Conservation (phyloP, 106 monocot species). For the Dioscorea alata region DNA sequence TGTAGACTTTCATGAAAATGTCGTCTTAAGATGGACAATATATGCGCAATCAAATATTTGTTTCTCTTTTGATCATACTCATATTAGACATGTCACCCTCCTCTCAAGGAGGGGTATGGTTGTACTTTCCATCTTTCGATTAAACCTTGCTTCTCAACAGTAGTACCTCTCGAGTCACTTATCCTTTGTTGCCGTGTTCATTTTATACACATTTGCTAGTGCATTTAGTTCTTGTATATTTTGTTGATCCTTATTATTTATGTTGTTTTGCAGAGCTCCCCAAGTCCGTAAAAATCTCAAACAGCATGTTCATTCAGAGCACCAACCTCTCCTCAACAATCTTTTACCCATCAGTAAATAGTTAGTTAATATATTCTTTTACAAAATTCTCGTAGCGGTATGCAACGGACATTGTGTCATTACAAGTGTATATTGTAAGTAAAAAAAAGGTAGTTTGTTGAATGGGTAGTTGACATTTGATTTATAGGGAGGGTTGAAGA, state of each 20-base stretch:
- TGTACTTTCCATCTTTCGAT: background rate
- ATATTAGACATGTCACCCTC: too few relatives aligned
- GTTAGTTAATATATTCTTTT: background rate
- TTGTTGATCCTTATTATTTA: background rate
- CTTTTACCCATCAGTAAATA: slow-evolving; percentile 41
- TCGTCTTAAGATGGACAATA: too few relatives aligned
- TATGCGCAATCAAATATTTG: too few relatives aligned
- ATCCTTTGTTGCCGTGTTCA: background rate
- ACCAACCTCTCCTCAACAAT: slow-evolving; percentile 65
- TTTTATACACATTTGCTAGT: too few relatives aligned
- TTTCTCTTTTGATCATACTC: too few relatives aligned
- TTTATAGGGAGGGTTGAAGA: too few relatives aligned
- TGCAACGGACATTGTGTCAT: too few relatives aligned
- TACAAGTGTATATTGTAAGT: too few relatives aligned
- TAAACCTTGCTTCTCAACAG: background rate
- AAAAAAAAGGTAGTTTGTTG: too few relatives aligned
- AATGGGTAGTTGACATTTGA: too few relatives aligned
- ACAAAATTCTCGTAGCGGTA: too few relatives aligned
- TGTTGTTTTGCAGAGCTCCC: slow-evolving; percentile 36
- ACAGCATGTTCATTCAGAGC: slow-evolving; percentile 28
- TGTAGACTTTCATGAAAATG: too few relatives aligned
- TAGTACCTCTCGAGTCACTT: background rate
- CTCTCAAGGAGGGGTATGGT: background rate
- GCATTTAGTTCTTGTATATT: background rate
- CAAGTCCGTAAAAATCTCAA: slow-evolving; percentile 20